Base-by-base conservation (phyloP, 2,329 filamentous ascomycete genomes). In the Apiospora arundinis region DNA sequence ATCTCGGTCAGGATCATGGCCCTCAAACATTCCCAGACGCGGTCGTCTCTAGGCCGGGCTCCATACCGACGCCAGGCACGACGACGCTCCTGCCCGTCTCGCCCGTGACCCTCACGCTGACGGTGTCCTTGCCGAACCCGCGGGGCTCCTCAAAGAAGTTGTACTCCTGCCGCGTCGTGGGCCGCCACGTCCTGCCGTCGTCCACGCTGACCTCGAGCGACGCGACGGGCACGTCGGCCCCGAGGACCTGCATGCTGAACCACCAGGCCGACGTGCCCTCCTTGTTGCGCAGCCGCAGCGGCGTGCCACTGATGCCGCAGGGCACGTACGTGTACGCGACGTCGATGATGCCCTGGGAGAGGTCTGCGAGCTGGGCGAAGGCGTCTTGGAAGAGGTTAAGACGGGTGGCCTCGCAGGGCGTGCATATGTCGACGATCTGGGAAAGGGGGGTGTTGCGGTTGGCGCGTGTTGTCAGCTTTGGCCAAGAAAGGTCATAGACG, bases 151-250 rank as follows among this genome's bases (percentile, higher is more conserved):
- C 86, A 65, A 92, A 92, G 81, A 86, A 92, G 83, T 92, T 89
- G 78, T 89, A 89, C 42, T 82, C 80, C 70, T 84, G 79, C 65
- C 90, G 83, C 2, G 81, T 83, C 0, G 90, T 91, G 23, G 78
- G 68, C 78, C 86, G 79, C 90, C 89, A 92, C 21, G 86, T 88
- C 69, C 75, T 83, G 23, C 90, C 90, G 12, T 87, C 85, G 76
- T 92, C 86, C n/a, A 84, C 89, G 72, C 87, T 89, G 72, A 92
- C 89, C 74, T 92, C 89, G 32, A 92, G 83, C 73, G 81, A 84
- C 69, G 82, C 75, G 56, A 92, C 85, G 18, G 85, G 84, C 72
- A 88, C 83, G 77, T 90, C 91, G 76, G 87, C 82, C 79, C 92
- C 92, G 75, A 91, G 83, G 56, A 92, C 89, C 78, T 92, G 91